Base-by-base conservation (phyloP, 139 green algal species). In the Chlamydomonas asymmetrica region DNA sequence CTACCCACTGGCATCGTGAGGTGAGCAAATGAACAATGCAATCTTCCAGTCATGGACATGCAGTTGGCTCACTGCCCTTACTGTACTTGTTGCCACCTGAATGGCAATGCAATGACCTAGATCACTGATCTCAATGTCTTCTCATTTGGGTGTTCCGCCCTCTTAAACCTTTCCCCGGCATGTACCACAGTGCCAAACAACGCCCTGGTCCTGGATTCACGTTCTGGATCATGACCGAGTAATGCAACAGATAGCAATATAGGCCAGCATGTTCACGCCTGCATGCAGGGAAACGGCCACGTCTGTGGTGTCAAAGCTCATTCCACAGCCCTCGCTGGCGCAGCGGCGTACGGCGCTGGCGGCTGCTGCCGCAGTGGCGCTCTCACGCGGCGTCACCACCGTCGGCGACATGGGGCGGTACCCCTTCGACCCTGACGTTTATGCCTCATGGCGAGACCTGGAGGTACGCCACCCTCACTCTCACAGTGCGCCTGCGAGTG, bases 321-420 rank as follows among this genome's bases (percentile, higher is more conserved):
- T 86, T 5, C 82, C 85, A 2, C 8, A 35, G 5, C 73, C 80
- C 20, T 66, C 60, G 0, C 13, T 45, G 8, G 29, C 54, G 32
- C 20, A 63, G 25, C 75, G 56, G 2, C 57, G 40, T 5, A 32
- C 60, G 10, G 85, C 85, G 1, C 68, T 93, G 68, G 43, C 75
- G 1, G 78, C 80, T 1, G 88, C 90, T 20, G 56, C 63, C 1
- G 20, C 56, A 0, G 73, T 87, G 39, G 76, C 80, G 25, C 82
- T 94, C 7, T 74, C 74, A 2, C 70, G 63, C 7, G 90, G 90
- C 8, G 75, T 94, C 4, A 94, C 90, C 3, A 79, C 74, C 20
- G 78, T 94, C 2, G 83, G 81, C 45, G 88, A 93, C 80, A 88
- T 94, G 85, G 87, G 90, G 9, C 71, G 85, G 43, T 59, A 78